Evolutionary conservation across 768 basidiomycete genomes (phyloP).

Genomic region (Mrakia frigida): DNA sequence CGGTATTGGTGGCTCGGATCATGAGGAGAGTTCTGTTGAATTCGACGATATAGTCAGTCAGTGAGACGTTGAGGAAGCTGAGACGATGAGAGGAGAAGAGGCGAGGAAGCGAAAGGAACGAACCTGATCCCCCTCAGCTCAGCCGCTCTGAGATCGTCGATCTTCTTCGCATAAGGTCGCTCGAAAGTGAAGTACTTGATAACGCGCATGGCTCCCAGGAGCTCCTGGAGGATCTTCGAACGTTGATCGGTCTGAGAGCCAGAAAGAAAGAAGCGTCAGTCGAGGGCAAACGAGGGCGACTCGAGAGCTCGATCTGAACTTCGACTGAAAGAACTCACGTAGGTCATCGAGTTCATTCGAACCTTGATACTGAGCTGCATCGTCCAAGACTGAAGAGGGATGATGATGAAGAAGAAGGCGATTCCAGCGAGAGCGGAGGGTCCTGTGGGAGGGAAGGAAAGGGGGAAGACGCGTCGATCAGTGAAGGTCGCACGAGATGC

Average conservation of each 20-base stretch:
- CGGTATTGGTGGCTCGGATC: conserved; percentile 61
- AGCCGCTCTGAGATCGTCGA: conserved; percentile 60
- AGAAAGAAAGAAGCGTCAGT: conserved; percentile 59
- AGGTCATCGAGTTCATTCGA: conserved; percentile 14
- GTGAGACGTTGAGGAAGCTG: no score
- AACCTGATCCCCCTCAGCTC: conserved; percentile 45
- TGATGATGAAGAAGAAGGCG: conserved; percentile 44
- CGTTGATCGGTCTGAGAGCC: conserved; percentile 67
- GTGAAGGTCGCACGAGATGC: not conserved
- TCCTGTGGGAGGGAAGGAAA: conserved; percentile 53
- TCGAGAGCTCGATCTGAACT: no score
- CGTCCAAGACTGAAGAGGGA: conserved; percentile 52
- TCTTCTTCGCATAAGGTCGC: conserved; percentile 64
- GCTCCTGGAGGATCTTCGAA: conserved; percentile 80
- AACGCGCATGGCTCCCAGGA: conserved; percentile 81
- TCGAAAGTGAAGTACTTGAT: conserved; percentile 55
- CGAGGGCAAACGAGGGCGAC: not conserved
- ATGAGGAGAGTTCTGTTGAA: conserved; percentile 54
- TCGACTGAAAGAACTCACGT: not conserved
- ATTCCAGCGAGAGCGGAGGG: conserved; percentile 39
- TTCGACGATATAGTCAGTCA: no score
- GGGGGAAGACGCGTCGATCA: conserved; percentile 48
- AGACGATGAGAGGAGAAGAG: no score
- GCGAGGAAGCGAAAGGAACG: no score
- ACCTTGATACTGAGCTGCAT: conserved; percentile 18